Conservation (phyloP, 495 filamentous ascomycete genomes). For the Xylaria sp. region DNA sequence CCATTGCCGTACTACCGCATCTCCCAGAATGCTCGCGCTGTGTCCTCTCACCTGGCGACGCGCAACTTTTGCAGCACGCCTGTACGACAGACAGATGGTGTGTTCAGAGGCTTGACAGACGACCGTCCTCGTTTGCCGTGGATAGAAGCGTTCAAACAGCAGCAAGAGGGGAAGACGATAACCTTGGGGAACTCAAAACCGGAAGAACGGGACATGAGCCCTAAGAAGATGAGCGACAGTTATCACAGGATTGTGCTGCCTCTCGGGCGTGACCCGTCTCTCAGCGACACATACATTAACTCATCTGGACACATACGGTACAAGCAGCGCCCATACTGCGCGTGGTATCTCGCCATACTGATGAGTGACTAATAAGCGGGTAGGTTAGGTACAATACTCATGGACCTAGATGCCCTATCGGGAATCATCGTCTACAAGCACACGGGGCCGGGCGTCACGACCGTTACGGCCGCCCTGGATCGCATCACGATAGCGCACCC, state of each 20-base stretch:
- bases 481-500: constrained; percentile 78
- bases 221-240: constrained; percentile 53
- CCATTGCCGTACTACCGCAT: neutral
- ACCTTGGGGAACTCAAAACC: constrained; percentile 16
- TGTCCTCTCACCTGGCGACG: neutral
- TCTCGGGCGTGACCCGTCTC: constrained; percentile 49
- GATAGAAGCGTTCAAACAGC: constrained; percentile 37
- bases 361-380: neutral
- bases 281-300: constrained; percentile 53
- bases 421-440: constrained; percentile 85
- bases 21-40: neutral
- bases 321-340: neutral
- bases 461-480: constrained; percentile 83
- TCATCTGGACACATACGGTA: constrained; percentile 53
- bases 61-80: constrained; percentile 15
- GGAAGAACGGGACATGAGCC: constrained; percentile 29
- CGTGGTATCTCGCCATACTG: neutral
- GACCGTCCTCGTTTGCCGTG: constrained; percentile 21
- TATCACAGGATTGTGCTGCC: constrained; percentile 51
- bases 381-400: constrained; percentile 71
- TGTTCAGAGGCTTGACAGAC: constrained; percentile 31
- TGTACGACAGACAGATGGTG: constrained; percentile 27
- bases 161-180: constrained; percentile 35
- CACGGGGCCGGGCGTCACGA: constrained; percentile 77
- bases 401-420: constrained; percentile 84